Evolutionary conservation across 495 filamentous ascomycete genomes (phyloP), one percentile per base, ranked within the genome.

Genomic region (Rostrohypoxylon terebratum): DNA sequence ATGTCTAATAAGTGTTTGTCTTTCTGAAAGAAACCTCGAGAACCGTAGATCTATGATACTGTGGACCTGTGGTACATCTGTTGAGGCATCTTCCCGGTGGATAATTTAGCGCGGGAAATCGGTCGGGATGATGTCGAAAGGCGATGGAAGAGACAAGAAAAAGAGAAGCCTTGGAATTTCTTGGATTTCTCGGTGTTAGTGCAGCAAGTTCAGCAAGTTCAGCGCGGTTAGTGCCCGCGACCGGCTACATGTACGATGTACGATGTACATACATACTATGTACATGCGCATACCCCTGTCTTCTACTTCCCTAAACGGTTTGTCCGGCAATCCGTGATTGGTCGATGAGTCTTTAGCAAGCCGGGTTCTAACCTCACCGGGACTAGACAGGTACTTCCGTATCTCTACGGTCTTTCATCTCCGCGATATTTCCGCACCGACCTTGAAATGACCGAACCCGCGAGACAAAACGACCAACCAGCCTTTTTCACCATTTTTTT

Each of bases 301-400:
- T 10, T 34, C 55, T 54, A 73, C 63, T 74, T 74, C 71, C 71
- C 58, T 51, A 74, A 74, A 74, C 40, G 71, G 71, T 53, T 66
- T 58, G 45, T 13, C 71, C 66, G 66, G 51, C 10, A n/a, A 9
- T 25, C 62, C 42, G 36, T 74, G 66, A 74, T 74, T 74, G 71
- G 71, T 6, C 21, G 10, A 20, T 0, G 0, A 0, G 2, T 31
- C 25, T 42, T 9, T 47, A 34, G 21, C 25, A 23, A 55, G n/a
- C 34, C 23, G 47, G 54, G 38, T n/a, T 23, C 38, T 73, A 73
- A 25, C 71, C 61, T 61, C 36, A 61, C 38, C n/a, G n/a, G 45
- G 71, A 61, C 44, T 69, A 67, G 71, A 4, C 23, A 20, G n/a
- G 71, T 69, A 66, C 36, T 38, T 18, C 11, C 7, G 55, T 61